Evolutionary conservation across 2,329 filamentous ascomycete genomes (phyloP), one percentile per base, ranked within the genome.

Genomic region (Orbilia brochopaga): DNA sequence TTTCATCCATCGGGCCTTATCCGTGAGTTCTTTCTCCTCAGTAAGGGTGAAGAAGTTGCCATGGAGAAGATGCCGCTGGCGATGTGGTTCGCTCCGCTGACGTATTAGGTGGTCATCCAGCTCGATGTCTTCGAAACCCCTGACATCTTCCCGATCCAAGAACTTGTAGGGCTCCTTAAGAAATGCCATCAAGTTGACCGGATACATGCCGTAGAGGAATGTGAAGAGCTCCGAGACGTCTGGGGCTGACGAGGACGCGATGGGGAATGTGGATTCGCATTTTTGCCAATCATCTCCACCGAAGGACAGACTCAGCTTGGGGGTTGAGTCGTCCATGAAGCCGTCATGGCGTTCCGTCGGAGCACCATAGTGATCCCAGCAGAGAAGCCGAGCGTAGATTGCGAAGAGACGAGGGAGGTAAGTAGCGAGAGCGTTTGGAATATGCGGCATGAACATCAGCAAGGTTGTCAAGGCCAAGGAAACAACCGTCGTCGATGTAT

Each of bases 181-280:
- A 77, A 93, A 94, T 79, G 88, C 89, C 85, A 91, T 89, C 75
- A 94, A 91, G 78, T 93, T 93, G 77, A 93, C 85, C 1, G 90
- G 90, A 74, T 93, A 94, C 2, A 94, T 81, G 0, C 90, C 91
- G 75, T 94, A 94, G 0, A 94, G 82, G 24, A 92, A 88, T 1
- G 90, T 92, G 76, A 92, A 94, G 79, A 91, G 92, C 75, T 88
- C 86, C 59, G 87, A 80, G 1, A 93, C 82, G 69, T 90, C 87
- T 3, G 87, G 86, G 1, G 91, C 85, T 1, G 83, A 81, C 4
- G 83, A 83, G 46, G 86, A 85, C 59, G 89, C 85, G 10, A 83
- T 81, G 35, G 88, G 86, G n/a, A 86, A 82, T 4, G 86, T 83
- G 73, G 86, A 87, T 5, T 83, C 78, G 40, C 85, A 83, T 69